A percentile compares a stretch with the other conserved stretches of the same genome.
phyloP scores from a whole-genome alignment of 2,329 filamentous ascomycete genomes.

The Coleophoma crateriformis region DNA sequence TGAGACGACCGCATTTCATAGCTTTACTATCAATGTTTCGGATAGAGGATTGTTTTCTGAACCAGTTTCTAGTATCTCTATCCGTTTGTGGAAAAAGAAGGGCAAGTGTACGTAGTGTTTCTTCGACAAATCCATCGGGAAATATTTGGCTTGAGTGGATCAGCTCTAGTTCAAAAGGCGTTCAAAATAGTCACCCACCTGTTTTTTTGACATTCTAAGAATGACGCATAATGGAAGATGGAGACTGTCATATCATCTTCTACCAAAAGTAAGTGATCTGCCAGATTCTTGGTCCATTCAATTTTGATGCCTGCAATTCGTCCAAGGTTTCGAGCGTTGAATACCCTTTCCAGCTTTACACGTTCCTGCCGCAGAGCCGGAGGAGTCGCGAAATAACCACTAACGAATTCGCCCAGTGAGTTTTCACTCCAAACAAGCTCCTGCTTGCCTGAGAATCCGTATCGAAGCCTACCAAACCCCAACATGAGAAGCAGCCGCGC shows the following conservation, averaged over 20 bases:
- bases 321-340: neutral
- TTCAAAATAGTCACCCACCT: neutral
- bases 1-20: conserved; percentile 22
- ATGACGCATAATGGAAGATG: conserved; percentile 35
- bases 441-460: conserved; percentile 4
- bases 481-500: conserved; percentile 8
- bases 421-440: conserved; percentile 7
- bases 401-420: no score
- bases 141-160: conserved; percentile 19
- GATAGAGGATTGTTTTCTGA: conserved; percentile 8
- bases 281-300: conserved; percentile 29
- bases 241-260: conserved; percentile 30
- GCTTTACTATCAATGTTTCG: conserved; percentile 21
- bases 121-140: conserved; percentile 26
- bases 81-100: conserved; percentile 30
- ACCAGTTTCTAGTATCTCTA: conserved; percentile 17
- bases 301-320: conserved; percentile 2
- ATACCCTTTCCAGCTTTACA: neutral
- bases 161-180: neutral
- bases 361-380: neutral
- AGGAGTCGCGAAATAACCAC: no score
- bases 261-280: conserved; percentile 32
- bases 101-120: conserved; percentile 31
- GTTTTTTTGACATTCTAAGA: conserved; percentile 23
- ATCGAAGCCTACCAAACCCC: conserved; percentile 3